Base-by-base conservation (phyloP, 495 filamentous ascomycete genomes). In the Bathelium albidoporum region DNA sequence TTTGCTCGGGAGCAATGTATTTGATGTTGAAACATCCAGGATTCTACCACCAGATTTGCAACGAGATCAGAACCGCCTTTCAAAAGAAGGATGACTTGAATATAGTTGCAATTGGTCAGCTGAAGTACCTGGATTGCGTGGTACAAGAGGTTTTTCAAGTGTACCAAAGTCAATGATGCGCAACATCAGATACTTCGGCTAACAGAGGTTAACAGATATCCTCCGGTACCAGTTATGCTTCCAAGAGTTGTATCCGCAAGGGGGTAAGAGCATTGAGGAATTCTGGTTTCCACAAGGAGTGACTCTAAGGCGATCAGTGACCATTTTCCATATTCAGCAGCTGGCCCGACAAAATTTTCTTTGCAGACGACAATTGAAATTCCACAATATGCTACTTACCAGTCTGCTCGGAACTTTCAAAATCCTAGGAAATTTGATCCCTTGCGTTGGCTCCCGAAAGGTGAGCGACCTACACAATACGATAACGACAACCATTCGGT, bases 111-210 rank as follows among this genome's bases (percentile, higher is more conserved):
- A 72, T 78, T 3, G 70, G 68, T 49, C 72, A 71, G 29, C 69
- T 81, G 9, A 72, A 73, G 0, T 81, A 77, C 53, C 67, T 80
- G 32, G 72, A 72, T 12, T 79, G 77, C 18, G 79, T 79, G 49
- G 71, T 86, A 0, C 74, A 84, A 58, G 85, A 88, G 69, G 74
- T 75, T 1, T 70, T 88, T 59, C 78, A 85, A 3, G 75, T 84
- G 62, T 55, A 29, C 10, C 22, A 28, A 29, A 11, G 22, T 49
- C 20, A 29, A 29, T n/a, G 20, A 7, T 28, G 9, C 20, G 12
- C n/a, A 3, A 20, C 12, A 55, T 24, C 29, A 11, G 29, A 28
- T 16, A 12, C 11, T 55, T 2, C 9, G 2, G 29, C 24, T 55
- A 20, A 9, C 16, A 16, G 16, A 55, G 2, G 20, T 16, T 9